Percentiles rank a stretch among this genome's conserved stretches.
These are phyloP conservation scores for Sphaerosporella brunnea DNA, from an alignment of 495 filamentous ascomycete genomes.

Conservation along the genomic window DNA sequence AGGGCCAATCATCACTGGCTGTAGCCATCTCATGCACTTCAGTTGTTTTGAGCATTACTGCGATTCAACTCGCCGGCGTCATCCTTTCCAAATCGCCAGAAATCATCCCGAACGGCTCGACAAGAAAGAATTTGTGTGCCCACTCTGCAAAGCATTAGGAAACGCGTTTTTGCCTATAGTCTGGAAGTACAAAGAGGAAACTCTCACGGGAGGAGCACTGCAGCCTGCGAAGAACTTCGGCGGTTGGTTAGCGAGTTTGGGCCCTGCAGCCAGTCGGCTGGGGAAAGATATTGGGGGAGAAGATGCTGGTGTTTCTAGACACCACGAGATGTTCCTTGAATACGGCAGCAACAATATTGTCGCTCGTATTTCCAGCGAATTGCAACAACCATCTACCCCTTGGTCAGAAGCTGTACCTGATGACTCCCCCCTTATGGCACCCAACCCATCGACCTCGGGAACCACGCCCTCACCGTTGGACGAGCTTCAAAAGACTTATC, in stretches of 20 bases:
- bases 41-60: slow-evolving; percentile 85
- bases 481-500: slow-evolving; percentile 68
- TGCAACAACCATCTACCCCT: slow-evolving; percentile 25
- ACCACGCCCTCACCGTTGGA: slow-evolving; percentile 11
- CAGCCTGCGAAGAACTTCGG: slow-evolving; percentile 41
- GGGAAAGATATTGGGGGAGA: slow-evolving; percentile 47
- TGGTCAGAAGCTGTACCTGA: background rate
- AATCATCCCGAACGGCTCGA: slow-evolving; percentile 68
- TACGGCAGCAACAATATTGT: slow-evolving; percentile 47
- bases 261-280: slow-evolving; percentile 29
- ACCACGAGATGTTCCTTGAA: slow-evolving; percentile 43
- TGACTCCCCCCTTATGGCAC: background rate
- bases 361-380: slow-evolving; percentile 39
- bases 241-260: slow-evolving; percentile 40
- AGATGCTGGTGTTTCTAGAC: slow-evolving; percentile 28
- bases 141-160: slow-evolving; percentile 92
- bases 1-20: slow-evolving; percentile 80
- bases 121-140: slow-evolving; percentile 81
- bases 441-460: background rate
- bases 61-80: slow-evolving; percentile 59
- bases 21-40: slow-evolving; percentile 98
- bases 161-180: slow-evolving; percentile 91
- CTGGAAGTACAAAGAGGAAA: slow-evolving; percentile 81
- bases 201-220: slow-evolving; percentile 46
- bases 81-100: slow-evolving; percentile 77